Evolutionary conservation across 139 green algal genomes (phyloP).

Genomic region (Desmodesmus armatus): DNA sequence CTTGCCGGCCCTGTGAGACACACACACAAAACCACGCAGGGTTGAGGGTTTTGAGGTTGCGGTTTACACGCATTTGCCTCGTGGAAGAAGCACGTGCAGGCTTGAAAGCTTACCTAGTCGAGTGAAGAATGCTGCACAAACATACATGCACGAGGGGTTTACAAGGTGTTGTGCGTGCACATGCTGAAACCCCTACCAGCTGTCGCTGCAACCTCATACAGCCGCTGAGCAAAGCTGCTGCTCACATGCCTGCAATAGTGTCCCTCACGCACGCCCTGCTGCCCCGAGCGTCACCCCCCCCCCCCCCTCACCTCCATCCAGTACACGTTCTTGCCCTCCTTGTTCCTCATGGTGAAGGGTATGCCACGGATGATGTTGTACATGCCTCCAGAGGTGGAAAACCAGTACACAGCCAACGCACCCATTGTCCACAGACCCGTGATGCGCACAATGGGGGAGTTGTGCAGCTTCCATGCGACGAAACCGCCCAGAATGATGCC

Average conservation of each 20-base stretch:
- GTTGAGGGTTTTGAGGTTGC: too few relatives aligned
- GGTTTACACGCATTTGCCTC: too few relatives aligned
- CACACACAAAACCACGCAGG: not conserved
- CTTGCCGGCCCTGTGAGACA: constrained; percentile 47
- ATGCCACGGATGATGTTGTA: constrained; percentile 94
- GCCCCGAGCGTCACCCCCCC: too few relatives aligned
- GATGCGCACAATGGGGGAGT: constrained; percentile 62
- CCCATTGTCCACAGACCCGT: constrained; percentile 57
- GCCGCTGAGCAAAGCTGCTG: too few relatives aligned
- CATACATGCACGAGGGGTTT: not conserved
- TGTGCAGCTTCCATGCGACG: constrained; percentile 58
- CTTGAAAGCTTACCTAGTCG: too few relatives aligned
- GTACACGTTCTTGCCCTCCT: constrained; percentile 51
- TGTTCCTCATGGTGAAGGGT: constrained; percentile 61
- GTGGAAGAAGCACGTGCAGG: not conserved
- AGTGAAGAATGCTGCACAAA: too few relatives aligned
- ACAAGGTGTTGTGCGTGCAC: not conserved
- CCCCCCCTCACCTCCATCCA: constrained; percentile 41
- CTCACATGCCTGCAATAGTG: too few relatives aligned
- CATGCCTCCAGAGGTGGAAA: constrained; percentile 77
- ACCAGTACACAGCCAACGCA: constrained; percentile 71
- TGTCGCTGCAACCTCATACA: too few relatives aligned
- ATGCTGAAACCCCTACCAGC: too few relatives aligned
- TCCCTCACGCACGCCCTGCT: too few relatives aligned
- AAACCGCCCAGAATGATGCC: constrained; percentile 47